These are phyloP conservation scores for Tetracladium setigerum DNA, from an alignment of 495 filamentous ascomycete species.

Conservation along the genomic window DNA sequence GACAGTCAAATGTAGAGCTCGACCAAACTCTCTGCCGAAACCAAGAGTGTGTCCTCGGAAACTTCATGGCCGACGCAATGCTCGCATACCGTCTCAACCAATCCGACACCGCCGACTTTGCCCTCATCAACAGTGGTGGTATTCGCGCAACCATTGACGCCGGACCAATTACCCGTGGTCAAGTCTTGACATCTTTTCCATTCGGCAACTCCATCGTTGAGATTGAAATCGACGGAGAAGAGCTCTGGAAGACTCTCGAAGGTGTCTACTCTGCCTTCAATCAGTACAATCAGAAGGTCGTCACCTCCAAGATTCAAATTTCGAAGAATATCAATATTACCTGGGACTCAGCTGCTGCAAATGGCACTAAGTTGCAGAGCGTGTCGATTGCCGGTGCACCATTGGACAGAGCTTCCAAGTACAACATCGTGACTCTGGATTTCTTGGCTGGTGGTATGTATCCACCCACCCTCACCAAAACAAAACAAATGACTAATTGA, in stretches of 20 bases:
- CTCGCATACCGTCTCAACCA: slow-evolving; percentile 39
- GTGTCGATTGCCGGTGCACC: slow-evolving; percentile 32
- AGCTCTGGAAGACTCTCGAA: slow-evolving; percentile 42
- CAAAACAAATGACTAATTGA: background rate
- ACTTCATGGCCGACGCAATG: slow-evolving; percentile 34
- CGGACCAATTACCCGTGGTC: slow-evolving; percentile 43
- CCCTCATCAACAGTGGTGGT: slow-evolving; percentile 48
- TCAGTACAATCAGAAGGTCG: slow-evolving; percentile 33
- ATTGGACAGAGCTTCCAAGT: slow-evolving; percentile 29
- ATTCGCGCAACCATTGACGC: slow-evolving; percentile 47
- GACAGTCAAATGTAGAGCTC: slow-evolving; percentile 35
- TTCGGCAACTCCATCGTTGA: slow-evolving; percentile 50
- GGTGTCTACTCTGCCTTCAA: slow-evolving; percentile 39
- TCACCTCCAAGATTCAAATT: slow-evolving; percentile 47
- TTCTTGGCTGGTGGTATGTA: slow-evolving; percentile 38
- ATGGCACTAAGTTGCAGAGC: slow-evolving; percentile 30
- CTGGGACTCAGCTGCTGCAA: slow-evolving; percentile 32
- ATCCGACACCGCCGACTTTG: slow-evolving; percentile 31
- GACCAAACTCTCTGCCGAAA: slow-evolving; percentile 43
- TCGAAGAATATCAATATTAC: slow-evolving; percentile 36
- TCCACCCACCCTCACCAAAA: background rate
- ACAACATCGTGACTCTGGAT: slow-evolving; percentile 46
- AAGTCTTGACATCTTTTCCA: slow-evolving; percentile 48
- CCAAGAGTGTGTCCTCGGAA: slow-evolving; percentile 33
- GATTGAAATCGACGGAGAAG: slow-evolving; percentile 31